Conservation (phyloP, 495 filamentous ascomycete species). For the Umbilicaria muhlenbergii region DNA sequence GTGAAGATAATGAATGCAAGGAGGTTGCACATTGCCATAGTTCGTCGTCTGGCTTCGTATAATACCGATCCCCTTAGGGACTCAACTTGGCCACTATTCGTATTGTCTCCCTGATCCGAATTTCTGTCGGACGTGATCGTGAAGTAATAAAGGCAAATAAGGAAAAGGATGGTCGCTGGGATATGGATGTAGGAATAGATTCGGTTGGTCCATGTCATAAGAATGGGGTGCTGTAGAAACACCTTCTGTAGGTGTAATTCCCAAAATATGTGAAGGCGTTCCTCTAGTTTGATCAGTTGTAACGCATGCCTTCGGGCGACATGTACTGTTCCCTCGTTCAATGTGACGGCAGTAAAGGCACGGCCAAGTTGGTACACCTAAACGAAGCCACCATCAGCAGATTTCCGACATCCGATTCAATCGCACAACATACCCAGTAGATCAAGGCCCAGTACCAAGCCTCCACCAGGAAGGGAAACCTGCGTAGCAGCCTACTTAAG, state of each 20-base stretch:
- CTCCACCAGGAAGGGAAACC: constrained; percentile 63
- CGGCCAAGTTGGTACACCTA: constrained; percentile 48
- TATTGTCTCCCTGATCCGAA: constrained; percentile 17
- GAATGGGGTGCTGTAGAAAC: constrained; percentile 29
- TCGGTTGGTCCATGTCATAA: constrained; percentile 41
- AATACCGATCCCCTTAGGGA: constrained; percentile 33
- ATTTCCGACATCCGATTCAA: not conserved
- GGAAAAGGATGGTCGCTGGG: constrained; percentile 57
- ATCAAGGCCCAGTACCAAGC: constrained; percentile 69
- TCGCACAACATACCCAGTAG: constrained; percentile 34
- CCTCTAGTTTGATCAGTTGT: constrained; percentile 37
- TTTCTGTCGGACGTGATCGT: constrained; percentile 33
- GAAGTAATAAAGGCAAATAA: constrained; percentile 52
- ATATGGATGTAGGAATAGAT: constrained; percentile 74
- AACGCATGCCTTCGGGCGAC: constrained; percentile 42
- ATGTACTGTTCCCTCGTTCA: constrained; percentile 39
- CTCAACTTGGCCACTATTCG: constrained; percentile 22
- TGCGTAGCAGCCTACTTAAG: constrained; percentile 42
- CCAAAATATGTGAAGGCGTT: constrained; percentile 39
- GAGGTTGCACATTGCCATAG: constrained; percentile 60
- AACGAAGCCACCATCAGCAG: not conserved
- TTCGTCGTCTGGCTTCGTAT: constrained; percentile 47
- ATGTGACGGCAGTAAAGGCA: constrained; percentile 43
- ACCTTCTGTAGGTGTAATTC: constrained; percentile 36
- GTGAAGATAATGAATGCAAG: constrained; percentile 67